Evolutionary conservation across 306 rosid genomes (phyloP), one percentile per base, ranked within the genome.

Genomic region (Oxytropis ochrocephala): DNA sequence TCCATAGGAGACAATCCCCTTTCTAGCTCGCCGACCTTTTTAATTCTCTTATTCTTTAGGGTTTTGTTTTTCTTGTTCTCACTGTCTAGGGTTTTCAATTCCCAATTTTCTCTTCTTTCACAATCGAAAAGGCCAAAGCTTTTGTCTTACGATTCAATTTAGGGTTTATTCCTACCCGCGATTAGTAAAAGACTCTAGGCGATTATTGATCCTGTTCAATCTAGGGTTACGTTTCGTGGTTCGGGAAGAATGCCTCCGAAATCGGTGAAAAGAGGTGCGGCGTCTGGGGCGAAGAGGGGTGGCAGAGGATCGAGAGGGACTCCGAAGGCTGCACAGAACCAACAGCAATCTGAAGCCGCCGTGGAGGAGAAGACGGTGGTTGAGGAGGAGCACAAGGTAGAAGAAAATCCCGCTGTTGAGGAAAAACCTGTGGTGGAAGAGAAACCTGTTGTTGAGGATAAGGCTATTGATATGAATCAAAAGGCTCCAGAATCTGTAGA

Each of bases 231-330:
- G 7, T 14, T 46, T n/a, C 21, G 54, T 38, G 43, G 2, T 43
- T 8, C 42, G 11, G 0, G 57, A 62, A 69, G 9, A 42, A 94
- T 94, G 99, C 99, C 99, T 64, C 99, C 97, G 0, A 82, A 88
- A 54, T 75, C 85, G 86, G 87, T 85, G 78, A 94, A 91, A 87
- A 79, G 99, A 77, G 97, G 99, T 4, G 80, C 77, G 21, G 86
- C 73, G 0, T 33, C 88, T 19, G 78, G 87, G 5, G 21, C 81
- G 8, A 87, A 76, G 86, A 85, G 91, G 79, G 84, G 87, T 3
- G 79, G 81, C 6, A 81, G 95, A 73, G 75, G 59, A 33, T 62
- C 85, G 51, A 84, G 88, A 70, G 96, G 86, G 1, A 38, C 92
- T 5, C 52, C 81, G 3, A 94, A 84, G 87, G 67, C 59, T 24